phyloP scores from a whole-genome alignment of 371 early-diverging fungal genomes.

The Lichtheimia ramosa region DNA sequence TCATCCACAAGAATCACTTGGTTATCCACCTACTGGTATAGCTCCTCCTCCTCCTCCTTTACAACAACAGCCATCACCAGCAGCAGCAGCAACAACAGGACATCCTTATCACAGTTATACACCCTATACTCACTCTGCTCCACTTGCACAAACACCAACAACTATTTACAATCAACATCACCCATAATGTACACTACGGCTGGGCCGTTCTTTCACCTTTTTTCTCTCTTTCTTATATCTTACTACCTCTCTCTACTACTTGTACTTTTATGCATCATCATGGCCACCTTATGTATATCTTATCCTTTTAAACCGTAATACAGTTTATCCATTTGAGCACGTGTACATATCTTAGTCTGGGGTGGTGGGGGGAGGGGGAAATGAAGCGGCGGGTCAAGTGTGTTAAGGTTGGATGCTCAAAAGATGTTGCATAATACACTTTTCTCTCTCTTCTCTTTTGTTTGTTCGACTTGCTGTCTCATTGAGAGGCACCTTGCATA shows the following conservation, averaged over 20 bases:
- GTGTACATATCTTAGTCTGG: no score
- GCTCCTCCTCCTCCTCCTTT: neutral
- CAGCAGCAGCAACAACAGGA: neutral
- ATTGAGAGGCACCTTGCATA: no score
- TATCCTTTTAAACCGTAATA: no score
- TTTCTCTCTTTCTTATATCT: neutral
- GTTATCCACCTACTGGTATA: neutral
- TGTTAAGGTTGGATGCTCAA: no score
- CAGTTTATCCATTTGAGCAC: no score
- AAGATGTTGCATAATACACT: no score
- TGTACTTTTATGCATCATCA: neutral
- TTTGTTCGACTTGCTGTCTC: no score
- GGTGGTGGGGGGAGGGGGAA: no score
- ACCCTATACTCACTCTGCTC: neutral
- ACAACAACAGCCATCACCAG: neutral
- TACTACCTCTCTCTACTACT: neutral
- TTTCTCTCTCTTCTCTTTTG: no score
- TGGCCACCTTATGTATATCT: no score
- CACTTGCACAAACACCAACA: neutral
- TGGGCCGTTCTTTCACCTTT: slow-evolving; percentile 9
- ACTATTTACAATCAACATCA: neutral
- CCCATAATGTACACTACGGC: neutral
- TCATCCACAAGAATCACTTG: neutral
- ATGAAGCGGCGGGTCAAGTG: no score
- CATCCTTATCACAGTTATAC: neutral